phyloP scores from a whole-genome alignment of 805 yeast species.

The Zygotorulaspora sp. region DNA sequence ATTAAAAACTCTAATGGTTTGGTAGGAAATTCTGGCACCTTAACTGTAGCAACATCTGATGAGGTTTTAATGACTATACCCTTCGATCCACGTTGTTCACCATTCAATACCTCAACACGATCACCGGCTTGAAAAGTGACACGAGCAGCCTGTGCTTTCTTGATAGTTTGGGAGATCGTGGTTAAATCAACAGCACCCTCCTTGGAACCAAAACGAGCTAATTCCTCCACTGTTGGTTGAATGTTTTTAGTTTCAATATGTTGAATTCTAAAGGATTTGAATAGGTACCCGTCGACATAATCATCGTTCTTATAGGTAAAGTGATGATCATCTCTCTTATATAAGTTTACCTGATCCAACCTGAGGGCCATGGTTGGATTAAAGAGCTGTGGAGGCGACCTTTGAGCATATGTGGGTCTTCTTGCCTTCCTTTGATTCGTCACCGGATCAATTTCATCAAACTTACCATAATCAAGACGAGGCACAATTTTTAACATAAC shows the following conservation, averaged over 20 bases:
- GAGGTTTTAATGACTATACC: constrained; percentile 71
- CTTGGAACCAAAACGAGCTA: constrained; percentile 71
- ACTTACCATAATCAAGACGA: constrained; percentile 83
- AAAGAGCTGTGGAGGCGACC: constrained; percentile 84
- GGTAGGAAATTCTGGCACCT: constrained; percentile 45
- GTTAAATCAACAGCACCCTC: constrained; percentile 88
- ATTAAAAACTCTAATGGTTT: constrained; percentile 74
- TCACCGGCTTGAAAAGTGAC: constrained; percentile 87
- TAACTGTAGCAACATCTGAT: constrained; percentile 55
- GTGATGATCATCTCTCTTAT: constrained; percentile 58
- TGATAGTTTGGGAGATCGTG: constrained; percentile 80
- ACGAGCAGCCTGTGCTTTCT: constrained; percentile 51
- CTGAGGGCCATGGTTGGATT: constrained; percentile 84
- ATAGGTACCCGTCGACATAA: constrained; percentile 81
- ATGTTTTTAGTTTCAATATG: constrained; percentile 76
- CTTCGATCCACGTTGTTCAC: constrained; percentile 87
- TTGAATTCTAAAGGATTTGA: constrained; percentile 80
- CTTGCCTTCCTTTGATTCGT: constrained; percentile 46
- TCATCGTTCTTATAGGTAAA: constrained; percentile 82
- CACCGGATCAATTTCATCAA: constrained; percentile 49
- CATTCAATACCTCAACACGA: constrained; percentile 82
- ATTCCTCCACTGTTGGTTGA: constrained; percentile 82
- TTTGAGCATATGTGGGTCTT: constrained; percentile 53
- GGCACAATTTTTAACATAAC: constrained; percentile 93
- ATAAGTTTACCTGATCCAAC: constrained; percentile 69